Evolutionary conservation across 306 rosid species (phyloP).

Genomic region (Gynostemma pentaphyllum): DNA sequence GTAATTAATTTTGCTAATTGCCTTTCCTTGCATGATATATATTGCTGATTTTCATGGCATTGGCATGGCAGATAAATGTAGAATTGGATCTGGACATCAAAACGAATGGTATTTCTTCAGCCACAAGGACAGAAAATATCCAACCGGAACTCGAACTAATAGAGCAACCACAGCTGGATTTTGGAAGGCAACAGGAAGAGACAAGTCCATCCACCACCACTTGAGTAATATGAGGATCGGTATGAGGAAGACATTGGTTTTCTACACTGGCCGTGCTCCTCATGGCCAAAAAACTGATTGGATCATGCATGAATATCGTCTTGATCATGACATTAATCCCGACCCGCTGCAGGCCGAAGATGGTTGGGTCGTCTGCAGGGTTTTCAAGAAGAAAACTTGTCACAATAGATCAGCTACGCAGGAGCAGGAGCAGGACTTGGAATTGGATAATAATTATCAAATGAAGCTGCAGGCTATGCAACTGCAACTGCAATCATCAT

Average conservation of each 20-base stretch:
- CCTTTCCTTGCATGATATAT: no score
- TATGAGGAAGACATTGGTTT: constrained; percentile 94
- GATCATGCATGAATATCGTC: constrained; percentile 99
- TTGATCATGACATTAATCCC: constrained; percentile 54
- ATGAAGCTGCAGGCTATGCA: constrained; percentile 14
- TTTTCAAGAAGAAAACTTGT: constrained; percentile 82
- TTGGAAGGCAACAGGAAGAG: constrained; percentile 99
- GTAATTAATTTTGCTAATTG: constrained; percentile 15
- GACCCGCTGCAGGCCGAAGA: constrained; percentile 77
- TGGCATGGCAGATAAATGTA: constrained; percentile 75
- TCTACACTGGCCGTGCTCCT: constrained; percentile 99
- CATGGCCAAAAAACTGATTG: constrained; percentile 95
- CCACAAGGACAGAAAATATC: constrained; percentile 95
- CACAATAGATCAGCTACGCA: constrained; percentile 34
- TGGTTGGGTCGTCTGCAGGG: constrained; percentile 97
- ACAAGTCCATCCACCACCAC: constrained; percentile 80
- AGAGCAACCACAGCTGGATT: constrained; percentile 91
- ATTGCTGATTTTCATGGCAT: no score
- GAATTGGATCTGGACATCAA: constrained; percentile 89
- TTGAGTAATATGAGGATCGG: constrained; percentile 67
- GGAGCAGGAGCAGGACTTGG: no score
- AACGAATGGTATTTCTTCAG: constrained; percentile 98
- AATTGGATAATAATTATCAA: constrained; percentile 19
- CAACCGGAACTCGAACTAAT: constrained; percentile 92
- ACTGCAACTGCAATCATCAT: constrained; percentile 34